Evolutionary conservation across 257 asterid genomes (phyloP).

Genomic region (Mitragyna speciosa): DNA sequence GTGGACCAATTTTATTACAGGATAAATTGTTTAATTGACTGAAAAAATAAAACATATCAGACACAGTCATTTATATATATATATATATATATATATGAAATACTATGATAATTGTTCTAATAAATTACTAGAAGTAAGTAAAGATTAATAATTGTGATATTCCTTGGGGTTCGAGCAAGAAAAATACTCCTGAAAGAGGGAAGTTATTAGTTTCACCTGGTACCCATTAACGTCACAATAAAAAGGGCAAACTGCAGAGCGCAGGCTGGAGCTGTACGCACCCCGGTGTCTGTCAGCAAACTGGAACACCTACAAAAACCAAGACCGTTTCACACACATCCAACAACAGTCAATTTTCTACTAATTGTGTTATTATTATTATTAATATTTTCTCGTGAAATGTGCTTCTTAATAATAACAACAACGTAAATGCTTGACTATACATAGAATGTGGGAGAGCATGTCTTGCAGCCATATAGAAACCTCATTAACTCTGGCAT

Average conservation of each 20-base stretch:
- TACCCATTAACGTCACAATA: conserved; percentile 84
- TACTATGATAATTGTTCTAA: too few relatives aligned
- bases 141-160: background rate
- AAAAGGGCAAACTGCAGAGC: conserved; percentile 76
- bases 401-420: background rate
- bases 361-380: background rate
- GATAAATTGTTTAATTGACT: too few relatives aligned
- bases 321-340: conserved; percentile 15
- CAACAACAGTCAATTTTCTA: conserved; percentile 28
- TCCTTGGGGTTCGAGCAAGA: too few relatives aligned
- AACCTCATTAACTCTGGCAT: background rate
- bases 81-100: too few relatives aligned
- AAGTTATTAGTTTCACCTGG: conserved; percentile 44
- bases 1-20: too few relatives aligned
- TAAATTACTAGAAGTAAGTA: too few relatives aligned
- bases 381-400: conserved; percentile 20
- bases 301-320: conserved; percentile 63
- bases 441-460: conserved; percentile 2
- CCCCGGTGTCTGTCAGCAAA: conserved; percentile 91
- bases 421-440: background rate
- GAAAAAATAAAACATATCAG: too few relatives aligned
- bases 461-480: background rate
- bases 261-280: conserved; percentile 73
- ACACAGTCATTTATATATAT: too few relatives aligned
- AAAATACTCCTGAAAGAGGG: background rate